Conservation (phyloP, 371 early-diverging fungal genomes). For the Lichtheimia ramosa region DNA sequence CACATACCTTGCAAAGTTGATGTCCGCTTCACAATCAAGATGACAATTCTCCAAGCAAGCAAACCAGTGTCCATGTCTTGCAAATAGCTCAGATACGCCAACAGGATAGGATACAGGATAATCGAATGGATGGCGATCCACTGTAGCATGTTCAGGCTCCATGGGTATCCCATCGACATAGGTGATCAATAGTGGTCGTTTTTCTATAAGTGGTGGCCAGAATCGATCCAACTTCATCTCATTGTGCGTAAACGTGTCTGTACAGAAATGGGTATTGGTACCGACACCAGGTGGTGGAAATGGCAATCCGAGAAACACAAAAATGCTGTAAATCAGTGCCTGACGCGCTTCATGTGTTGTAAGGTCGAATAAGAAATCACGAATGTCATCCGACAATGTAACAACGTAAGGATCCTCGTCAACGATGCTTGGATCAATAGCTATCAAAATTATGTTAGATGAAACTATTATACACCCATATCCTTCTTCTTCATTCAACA, state of each 20-base stretch:
- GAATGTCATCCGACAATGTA: constrained; percentile 73
- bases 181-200: constrained; percentile 21
- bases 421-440: constrained; percentile 26
- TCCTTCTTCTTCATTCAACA: neutral
- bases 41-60: constrained; percentile 11
- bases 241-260: constrained; percentile 59
- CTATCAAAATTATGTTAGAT: constrained; percentile 11
- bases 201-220: constrained; percentile 24
- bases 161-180: constrained; percentile 44
- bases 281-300: constrained; percentile 56
- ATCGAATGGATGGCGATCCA: constrained; percentile 23
- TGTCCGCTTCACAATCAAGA: constrained; percentile 24
- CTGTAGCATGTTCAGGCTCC: constrained; percentile 33
- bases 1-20: constrained; percentile 51
- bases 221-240: constrained; percentile 38
- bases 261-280: constrained; percentile 44
- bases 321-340: constrained; percentile 51
- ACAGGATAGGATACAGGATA: constrained; percentile 58
- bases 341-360: constrained; percentile 35
- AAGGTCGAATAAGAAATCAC: constrained; percentile 58
- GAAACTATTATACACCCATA: neutral
- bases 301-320: constrained; percentile 55
- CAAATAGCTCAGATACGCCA: constrained; percentile 42
- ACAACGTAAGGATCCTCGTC: constrained; percentile 72
- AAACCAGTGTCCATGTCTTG: constrained; percentile 40